Conservation (phyloP, 768 basidiomycete species). For the Podaxis mareebaensis region DNA sequence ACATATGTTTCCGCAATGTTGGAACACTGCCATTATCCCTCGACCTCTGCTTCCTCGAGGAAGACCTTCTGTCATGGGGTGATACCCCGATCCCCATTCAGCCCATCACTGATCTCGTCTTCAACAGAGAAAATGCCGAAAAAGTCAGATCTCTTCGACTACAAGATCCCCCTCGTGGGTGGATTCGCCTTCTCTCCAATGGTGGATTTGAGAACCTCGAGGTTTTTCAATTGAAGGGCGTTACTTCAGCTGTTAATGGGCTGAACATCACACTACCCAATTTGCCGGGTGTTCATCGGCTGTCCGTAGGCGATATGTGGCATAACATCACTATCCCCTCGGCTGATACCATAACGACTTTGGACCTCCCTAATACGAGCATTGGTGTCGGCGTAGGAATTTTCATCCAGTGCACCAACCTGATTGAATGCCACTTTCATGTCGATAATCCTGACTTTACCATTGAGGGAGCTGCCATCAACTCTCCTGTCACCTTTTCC, state of each 20-base stretch:
- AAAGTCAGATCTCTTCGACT: not conserved
- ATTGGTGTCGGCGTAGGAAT: not conserved
- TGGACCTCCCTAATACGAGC: not conserved
- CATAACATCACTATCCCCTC: not conserved
- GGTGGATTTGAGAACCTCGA: not conserved
- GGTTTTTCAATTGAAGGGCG: not conserved
- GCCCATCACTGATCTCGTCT: not conserved
- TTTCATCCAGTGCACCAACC: not conserved
- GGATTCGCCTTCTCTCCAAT: not conserved
- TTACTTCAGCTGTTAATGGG: not conserved
- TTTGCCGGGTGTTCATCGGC: not conserved
- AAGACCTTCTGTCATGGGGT: not conserved
- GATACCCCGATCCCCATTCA: not conserved
- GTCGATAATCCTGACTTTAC: not conserved
- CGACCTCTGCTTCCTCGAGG: not conserved
- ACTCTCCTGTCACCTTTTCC: slow-evolving; percentile 2
- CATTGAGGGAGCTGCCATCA: no score
- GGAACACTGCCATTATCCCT: not conserved
- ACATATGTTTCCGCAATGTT: slow-evolving; percentile 1
- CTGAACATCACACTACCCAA: not conserved
- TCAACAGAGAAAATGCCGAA: not conserved
- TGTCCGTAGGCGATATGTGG: not conserved
- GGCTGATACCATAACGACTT: not conserved
- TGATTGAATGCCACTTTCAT: not conserved
- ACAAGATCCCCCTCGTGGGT: not conserved